A percentile compares a stretch with the other conserved stretches of the same genome.
Conservation (phyloP, 73 alveolate genomes). For the Paraurostyla sp. region DNA sequence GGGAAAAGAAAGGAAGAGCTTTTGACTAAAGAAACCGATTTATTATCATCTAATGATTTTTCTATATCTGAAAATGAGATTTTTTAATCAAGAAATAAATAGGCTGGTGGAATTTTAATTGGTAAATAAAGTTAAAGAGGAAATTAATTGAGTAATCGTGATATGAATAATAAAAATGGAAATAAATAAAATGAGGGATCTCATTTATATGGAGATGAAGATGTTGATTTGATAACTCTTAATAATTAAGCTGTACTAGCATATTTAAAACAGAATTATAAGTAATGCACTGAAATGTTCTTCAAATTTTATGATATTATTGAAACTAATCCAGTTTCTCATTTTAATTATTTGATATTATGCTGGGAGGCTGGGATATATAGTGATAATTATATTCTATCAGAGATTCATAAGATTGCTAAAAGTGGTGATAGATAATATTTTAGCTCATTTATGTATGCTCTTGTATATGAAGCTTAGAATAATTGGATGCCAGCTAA, state of each 20-base stretch:
- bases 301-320: neutral
- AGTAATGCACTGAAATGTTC: slow-evolving; percentile 30
- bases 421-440: neutral
- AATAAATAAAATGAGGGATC: too few species aligned
- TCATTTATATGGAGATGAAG: neutral
- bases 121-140: neutral
- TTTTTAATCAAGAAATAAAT: neutral
- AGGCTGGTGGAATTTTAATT: neutral
- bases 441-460: slow-evolving; percentile 48
- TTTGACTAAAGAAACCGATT: neutral
- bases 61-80: slow-evolving; percentile 7
- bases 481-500: slow-evolving; percentile 60
- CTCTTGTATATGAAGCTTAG: slow-evolving; percentile 51
- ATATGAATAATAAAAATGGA: neutral
- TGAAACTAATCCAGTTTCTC: neutral
- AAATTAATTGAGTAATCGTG: neutral
- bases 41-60: slow-evolving; percentile 1
- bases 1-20: slow-evolving; percentile 49
- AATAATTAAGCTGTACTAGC: slow-evolving; percentile 64
- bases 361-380: slow-evolving; percentile 67
- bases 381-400: slow-evolving; percentile 18
- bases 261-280: slow-evolving; percentile 36
- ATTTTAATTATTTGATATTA: slow-evolving; percentile 48
- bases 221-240: slow-evolving; percentile 19
- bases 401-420: slow-evolving; percentile 1